phyloP scores from a whole-genome alignment of 768 basidiomycete species.

The Amanita rimosa region DNA sequence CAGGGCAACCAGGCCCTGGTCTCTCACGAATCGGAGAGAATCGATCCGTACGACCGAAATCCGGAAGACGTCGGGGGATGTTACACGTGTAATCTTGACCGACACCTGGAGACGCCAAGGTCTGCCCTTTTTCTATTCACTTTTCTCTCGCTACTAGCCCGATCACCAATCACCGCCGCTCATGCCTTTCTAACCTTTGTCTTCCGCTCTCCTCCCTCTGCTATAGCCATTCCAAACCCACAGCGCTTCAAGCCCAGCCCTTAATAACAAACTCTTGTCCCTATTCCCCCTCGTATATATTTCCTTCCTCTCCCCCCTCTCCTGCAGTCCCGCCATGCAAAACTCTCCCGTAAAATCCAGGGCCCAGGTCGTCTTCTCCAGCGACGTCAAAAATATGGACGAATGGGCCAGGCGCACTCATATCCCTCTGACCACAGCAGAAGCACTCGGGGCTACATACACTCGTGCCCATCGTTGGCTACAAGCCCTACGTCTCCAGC shows the following conservation, averaged over 20 bases:
- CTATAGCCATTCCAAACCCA: no score
- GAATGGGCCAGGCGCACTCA: constrained; percentile 71
- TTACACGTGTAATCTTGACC: constrained; percentile 74
- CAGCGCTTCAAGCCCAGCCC: no score
- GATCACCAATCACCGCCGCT: constrained; percentile 15
- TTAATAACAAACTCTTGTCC: no score
- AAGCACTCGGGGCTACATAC: constrained; percentile 71
- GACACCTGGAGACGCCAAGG: constrained; percentile 34
- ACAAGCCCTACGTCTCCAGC: constrained; percentile 44
- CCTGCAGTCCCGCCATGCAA: constrained; percentile 17
- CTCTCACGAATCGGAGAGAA: no score
- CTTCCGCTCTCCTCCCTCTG: constrained; percentile 2
- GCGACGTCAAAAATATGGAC: constrained; percentile 74
- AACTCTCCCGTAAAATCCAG: constrained; percentile 27
- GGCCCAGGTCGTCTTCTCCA: constrained; percentile 53
- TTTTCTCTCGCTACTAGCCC: constrained; percentile 28
- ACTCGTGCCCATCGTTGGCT: constrained; percentile 75
- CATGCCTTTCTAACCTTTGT: constrained; percentile 32
- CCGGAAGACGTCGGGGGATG: constrained; percentile 37
- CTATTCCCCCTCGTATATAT: no score
- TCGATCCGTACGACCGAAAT: constrained; percentile 12
- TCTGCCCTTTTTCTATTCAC: constrained; percentile 34
- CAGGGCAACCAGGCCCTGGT: no score
- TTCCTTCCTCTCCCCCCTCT: no score
- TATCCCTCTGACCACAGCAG: constrained; percentile 75